Evolutionary conservation across 257 asterid genomes (phyloP).

Genomic region (Solanum dulcamara): DNA sequence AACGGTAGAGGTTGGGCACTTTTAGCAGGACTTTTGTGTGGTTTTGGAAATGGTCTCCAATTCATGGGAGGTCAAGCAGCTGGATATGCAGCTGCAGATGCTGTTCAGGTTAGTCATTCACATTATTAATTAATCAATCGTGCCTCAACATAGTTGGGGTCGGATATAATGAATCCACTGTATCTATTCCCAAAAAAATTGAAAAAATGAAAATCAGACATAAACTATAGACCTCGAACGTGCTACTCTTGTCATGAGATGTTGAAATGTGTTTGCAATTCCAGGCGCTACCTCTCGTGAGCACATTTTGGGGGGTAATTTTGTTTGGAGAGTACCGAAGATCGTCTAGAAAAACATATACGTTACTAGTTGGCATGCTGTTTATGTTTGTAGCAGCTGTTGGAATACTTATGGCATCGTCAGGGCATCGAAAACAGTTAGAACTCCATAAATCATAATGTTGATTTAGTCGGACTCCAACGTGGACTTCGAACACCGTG

Average conservation of each 20-base stretch:
- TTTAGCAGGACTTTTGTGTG: constrained; percentile 78
- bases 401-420: constrained; percentile 76
- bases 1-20: constrained; percentile 89
- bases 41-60: constrained; percentile 95
- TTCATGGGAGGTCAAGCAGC: constrained; percentile 99
- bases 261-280: not conserved
- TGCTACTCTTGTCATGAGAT: not conserved
- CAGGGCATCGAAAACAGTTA: constrained; percentile 44
- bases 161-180: not conserved
- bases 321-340: constrained; percentile 76
- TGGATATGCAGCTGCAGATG: constrained; percentile 98
- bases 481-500: no score
- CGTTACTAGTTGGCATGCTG: constrained; percentile 51
- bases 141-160: not conserved
- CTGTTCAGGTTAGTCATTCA: constrained; percentile 62
- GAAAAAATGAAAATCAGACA: not conserved
- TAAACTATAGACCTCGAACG: not conserved
- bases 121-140: not conserved
- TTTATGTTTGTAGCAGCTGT: constrained; percentile 77
- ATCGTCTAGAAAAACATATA: constrained; percentile 68
- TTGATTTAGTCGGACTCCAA: no score
- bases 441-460: not conserved
- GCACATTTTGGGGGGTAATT: constrained; percentile 86
- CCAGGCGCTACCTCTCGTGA: constrained; percentile 90
- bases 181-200: not conserved